Percentiles rank a stretch among this genome's conserved stretches.
Evolutionary conservation across 129 eudicot genomes (phyloP).

Genomic region (Flaveria bidentis): DNA sequence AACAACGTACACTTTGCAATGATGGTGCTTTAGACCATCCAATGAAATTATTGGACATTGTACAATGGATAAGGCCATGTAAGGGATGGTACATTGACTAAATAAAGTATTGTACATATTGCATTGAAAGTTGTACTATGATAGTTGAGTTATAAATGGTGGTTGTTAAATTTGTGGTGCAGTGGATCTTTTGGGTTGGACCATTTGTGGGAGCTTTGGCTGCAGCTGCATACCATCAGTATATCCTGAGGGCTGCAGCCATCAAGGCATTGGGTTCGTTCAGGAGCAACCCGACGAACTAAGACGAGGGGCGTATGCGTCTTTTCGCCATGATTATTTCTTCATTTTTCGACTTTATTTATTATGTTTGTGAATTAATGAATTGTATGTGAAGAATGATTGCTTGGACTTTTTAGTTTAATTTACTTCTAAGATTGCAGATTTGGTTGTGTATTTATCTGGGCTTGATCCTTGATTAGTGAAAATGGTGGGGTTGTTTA

Average conservation of each 20-base stretch:
- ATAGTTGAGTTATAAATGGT: constrained; percentile 4
- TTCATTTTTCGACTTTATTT: constrained; percentile 33
- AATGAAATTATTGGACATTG: not conserved
- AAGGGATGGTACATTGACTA: constrained; percentile 3
- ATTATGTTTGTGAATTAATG: constrained; percentile 31
- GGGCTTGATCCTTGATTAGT: constrained; percentile 29
- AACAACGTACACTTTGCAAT: not conserved
- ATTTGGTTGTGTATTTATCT: constrained; percentile 33
- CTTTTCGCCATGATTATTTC: constrained; percentile 20
- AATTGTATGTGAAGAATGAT: not conserved
- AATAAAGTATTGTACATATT: not conserved
- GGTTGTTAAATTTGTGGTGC: constrained; percentile 22
- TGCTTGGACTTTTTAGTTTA: constrained; percentile 13
- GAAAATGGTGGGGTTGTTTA: constrained; percentile 20
- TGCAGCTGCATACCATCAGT: constrained; percentile 93
- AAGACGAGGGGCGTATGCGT: constrained; percentile 23
- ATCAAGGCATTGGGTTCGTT: constrained; percentile 87
- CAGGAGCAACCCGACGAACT: constrained; percentile 82
- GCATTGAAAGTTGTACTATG: constrained; percentile 24
- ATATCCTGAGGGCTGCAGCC: constrained; percentile 87
- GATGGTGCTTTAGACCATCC: not conserved
- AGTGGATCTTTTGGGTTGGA: constrained; percentile 98
- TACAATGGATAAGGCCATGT: constrained; percentile 9
- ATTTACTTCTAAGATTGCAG: constrained; percentile 6
- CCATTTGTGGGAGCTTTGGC: constrained; percentile 90